A percentile compares a stretch with the other conserved stretches of the same genome.
Conservation (phyloP, 106 monocot genomes). For the Apostasia ramifera region DNA sequence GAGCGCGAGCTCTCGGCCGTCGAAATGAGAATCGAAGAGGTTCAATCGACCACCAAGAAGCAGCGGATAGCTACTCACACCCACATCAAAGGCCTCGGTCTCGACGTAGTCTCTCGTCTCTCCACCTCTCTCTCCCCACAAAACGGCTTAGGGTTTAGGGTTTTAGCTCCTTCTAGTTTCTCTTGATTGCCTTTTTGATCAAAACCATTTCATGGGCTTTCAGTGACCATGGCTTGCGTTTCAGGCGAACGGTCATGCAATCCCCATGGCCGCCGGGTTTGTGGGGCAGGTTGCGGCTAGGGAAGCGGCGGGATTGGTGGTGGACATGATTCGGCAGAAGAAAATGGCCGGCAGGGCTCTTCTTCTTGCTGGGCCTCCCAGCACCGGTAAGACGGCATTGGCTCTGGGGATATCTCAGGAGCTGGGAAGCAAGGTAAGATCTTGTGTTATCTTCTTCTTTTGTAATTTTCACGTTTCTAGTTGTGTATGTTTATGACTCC, state of each 20-base stretch:
- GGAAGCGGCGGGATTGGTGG: slow-evolving; percentile 88
- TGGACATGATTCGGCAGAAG: slow-evolving; percentile 97
- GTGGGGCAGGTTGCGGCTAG: slow-evolving; percentile 86
- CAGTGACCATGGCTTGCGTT: background rate
- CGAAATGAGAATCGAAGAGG: slow-evolving; percentile 71
- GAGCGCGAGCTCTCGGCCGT: background rate
- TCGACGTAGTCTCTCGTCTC: slow-evolving; percentile 34
- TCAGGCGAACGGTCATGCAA: slow-evolving; percentile 59
- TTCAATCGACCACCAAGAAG: slow-evolving; percentile 72
- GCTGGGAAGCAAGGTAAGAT: slow-evolving; percentile 82
- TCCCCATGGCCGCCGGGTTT: slow-evolving; percentile 79
- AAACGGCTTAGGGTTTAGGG: slow-evolving; percentile 19
- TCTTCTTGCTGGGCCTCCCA: slow-evolving; percentile 84
- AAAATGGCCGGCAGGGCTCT: slow-evolving; percentile 97
- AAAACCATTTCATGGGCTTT: background rate
- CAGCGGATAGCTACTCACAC: slow-evolving; percentile 79
- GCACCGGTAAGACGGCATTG: slow-evolving; percentile 94
- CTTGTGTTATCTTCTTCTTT: background rate
- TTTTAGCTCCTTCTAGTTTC: background rate
- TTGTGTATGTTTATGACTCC: too few relatives aligned
- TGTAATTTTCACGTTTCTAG: too few relatives aligned
- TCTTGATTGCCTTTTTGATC: background rate
- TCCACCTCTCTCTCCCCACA: background rate
- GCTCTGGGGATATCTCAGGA: slow-evolving; percentile 93
- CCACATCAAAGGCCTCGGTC: slow-evolving; percentile 86